Evolutionary conservation across 2,329 filamentous ascomycete genomes (phyloP), one percentile per base, ranked within the genome.

Genomic region (Anisogramma anomala): DNA sequence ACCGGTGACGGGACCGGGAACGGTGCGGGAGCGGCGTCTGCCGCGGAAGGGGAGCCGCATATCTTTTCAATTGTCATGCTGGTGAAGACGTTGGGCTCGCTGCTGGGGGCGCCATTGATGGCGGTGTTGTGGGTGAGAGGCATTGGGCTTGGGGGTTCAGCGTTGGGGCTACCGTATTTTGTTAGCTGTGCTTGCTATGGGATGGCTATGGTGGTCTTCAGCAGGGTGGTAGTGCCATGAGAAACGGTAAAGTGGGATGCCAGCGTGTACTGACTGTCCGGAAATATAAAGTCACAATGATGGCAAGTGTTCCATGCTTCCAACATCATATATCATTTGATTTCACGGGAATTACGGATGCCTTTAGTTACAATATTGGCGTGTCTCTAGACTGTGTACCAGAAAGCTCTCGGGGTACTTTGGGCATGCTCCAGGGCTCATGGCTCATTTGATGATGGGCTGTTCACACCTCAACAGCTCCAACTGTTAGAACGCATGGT

Each of bases 51-150:
- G 0, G 62, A 67, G 20, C 58, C 57, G 4, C 65, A 66, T 22
- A 55, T 69, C 2, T 70, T 70, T 42, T 66, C 68, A 2, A 61
- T 71, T n/a, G 66, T 68, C 11, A 71, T 71, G 66, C 57, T 71
- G 49, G 58, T 68, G 2, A 67, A 68, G 52, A 68, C 67, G 0
- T 53, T 65, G 0, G 68, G 67, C 3, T 67, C 67, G 6, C 55
- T 71, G 8, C 42, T 71, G 0, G 68, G 68, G 0, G 66, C 66
- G 2, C 65, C 66, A 1, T 48, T 66, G 7, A 70, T 71, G 66
- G 65, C 66, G 3, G 45, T 56, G 1, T 39, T 68, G 2, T 71
- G 68, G 68, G 62, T 70, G 4, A 49, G 50, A n/a, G 67, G 65
- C 2, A 64, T 71, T 11, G 52, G 53, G 0, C 46, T 60, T 0